These are phyloP conservation scores for Monosporascus ibericus DNA, from an alignment of 2,329 filamentous ascomycete genomes.

Conservation along the genomic window DNA sequence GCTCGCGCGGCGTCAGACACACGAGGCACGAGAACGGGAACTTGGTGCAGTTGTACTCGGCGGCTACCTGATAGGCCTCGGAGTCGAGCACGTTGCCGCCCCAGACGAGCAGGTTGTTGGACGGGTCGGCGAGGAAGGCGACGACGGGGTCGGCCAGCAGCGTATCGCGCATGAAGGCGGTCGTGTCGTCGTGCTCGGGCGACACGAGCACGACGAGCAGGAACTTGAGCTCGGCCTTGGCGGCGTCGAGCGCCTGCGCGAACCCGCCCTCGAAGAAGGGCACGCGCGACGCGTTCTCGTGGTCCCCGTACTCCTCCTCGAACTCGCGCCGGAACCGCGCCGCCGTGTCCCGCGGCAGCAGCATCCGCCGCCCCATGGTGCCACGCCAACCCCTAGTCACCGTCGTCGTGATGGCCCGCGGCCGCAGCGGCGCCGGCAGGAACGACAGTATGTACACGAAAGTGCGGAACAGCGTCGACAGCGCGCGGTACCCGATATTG, in stretches of 20 bases:
- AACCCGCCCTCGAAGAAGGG: conserved; percentile 86
- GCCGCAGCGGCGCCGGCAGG: conserved; percentile 60
- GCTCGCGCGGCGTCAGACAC: conserved; percentile 79
- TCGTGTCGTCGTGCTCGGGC: conserved; percentile 90
- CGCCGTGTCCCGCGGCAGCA: conserved; percentile 82
- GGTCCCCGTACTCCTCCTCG: conserved; percentile 81
- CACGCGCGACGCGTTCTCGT: conserved; percentile 36
- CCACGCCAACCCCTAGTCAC: conserved; percentile 47
- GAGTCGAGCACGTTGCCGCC: conserved; percentile 88
- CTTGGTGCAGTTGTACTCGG: conserved; percentile 80
- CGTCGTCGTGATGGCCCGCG: conserved; percentile 48
- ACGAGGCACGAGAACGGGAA: conserved; percentile 86
- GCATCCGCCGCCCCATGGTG: conserved; percentile 63
- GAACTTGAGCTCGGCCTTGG: conserved; percentile 88
- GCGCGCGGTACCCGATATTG: conserved; percentile 65
- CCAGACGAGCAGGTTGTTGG: conserved; percentile 83
- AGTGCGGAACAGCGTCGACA: conserved; percentile 64
- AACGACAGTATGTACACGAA: conserved; percentile 77
- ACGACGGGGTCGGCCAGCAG: conserved; percentile 70
- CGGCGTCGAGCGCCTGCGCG: conserved; percentile 81
- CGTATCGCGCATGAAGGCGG: conserved; percentile 74
- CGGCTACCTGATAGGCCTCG: conserved; percentile 90
- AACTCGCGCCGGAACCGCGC: conserved; percentile 88
- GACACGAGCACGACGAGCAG: conserved; percentile 83
- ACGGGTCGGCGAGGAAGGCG: conserved; percentile 65